Percentiles rank a stretch among this genome's conserved stretches.
Evolutionary conservation across 2,329 filamentous ascomycete species (phyloP).

Genomic region (Fusarium staphyleae): DNA sequence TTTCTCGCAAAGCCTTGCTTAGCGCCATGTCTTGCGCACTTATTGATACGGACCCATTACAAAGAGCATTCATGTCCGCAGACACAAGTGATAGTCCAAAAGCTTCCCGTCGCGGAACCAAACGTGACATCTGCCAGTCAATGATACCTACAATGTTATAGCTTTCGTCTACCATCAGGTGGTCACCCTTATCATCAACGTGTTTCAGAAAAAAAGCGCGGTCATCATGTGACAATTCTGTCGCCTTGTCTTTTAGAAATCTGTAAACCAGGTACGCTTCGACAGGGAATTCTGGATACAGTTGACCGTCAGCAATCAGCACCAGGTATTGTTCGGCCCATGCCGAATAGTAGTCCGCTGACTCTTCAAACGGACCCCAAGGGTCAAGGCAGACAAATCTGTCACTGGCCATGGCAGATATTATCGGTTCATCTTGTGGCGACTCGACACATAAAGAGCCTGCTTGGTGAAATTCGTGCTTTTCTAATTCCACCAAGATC

Average conservation of each 20-base stretch:
- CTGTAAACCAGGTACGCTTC: conserved; percentile 48
- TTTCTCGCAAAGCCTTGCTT: conserved; percentile 14
- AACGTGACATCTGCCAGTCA: conserved; percentile 34
- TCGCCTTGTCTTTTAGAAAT: conserved; percentile 41
- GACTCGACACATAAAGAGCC: background rate
- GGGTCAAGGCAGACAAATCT: conserved; percentile 38
- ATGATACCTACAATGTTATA: conserved; percentile 51
- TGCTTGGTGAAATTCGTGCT: conserved; percentile 13
- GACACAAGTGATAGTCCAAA: conserved; percentile 25
- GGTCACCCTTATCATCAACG: conserved; percentile 55
- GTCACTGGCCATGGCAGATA: conserved; percentile 41
- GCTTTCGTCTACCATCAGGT: conserved; percentile 52
- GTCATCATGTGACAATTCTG: conserved; percentile 1
- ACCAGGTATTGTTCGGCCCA: conserved; percentile 37
- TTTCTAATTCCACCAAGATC: conserved; percentile 39
- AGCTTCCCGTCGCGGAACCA: conserved; percentile 29
- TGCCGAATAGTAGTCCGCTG: conserved; percentile 33
- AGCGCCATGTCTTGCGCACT: conserved; percentile 23
- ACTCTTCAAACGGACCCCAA: conserved; percentile 27
- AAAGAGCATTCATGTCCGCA: conserved; percentile 21
- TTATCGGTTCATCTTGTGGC: background rate
- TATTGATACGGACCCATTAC: conserved; percentile 14
- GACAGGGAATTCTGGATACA: conserved; percentile 40
- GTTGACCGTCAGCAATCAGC: conserved; percentile 44
- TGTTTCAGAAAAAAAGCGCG: conserved; percentile 52